These are phyloP conservation scores for Sphenostylis stenocarpa DNA, from an alignment of 306 rosid species.

Conservation along the genomic window DNA sequence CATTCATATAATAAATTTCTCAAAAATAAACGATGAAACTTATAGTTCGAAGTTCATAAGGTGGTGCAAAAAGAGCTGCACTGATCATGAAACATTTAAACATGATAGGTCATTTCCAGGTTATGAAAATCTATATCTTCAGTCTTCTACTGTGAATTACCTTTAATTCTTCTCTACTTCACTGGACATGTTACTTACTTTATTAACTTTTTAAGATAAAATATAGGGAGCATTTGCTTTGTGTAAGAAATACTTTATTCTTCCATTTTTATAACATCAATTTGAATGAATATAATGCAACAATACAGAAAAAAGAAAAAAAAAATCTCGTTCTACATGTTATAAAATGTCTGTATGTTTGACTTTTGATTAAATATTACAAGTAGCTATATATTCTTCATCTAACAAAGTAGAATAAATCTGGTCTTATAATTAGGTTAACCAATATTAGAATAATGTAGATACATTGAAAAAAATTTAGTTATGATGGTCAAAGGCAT, in stretches of 20 bases:
- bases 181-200: neutral
- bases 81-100: neutral
- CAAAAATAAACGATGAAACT: neutral
- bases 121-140: neutral
- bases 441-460: neutral
- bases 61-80: neutral
- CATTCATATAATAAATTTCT: too few relatives aligned
- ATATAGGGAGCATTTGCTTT: neutral
- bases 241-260: neutral
- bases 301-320: neutral
- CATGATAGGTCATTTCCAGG: neutral
- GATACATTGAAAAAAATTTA: neutral
- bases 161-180: neutral
- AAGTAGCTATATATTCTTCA: neutral
- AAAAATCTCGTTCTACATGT: neutral
- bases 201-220: neutral
- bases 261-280: neutral
- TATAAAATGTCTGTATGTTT: neutral
- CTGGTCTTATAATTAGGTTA: neutral
- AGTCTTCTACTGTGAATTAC: neutral
- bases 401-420: neutral
- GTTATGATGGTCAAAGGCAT: neutral
- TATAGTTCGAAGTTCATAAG: neutral
- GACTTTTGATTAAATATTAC: neutral
- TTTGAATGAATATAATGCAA: neutral